Percentiles rank a stretch among this genome's conserved stretches.
Evolutionary conservation across 495 filamentous ascomycete genomes (phyloP).

Genomic region (Penicillium salamii): DNA sequence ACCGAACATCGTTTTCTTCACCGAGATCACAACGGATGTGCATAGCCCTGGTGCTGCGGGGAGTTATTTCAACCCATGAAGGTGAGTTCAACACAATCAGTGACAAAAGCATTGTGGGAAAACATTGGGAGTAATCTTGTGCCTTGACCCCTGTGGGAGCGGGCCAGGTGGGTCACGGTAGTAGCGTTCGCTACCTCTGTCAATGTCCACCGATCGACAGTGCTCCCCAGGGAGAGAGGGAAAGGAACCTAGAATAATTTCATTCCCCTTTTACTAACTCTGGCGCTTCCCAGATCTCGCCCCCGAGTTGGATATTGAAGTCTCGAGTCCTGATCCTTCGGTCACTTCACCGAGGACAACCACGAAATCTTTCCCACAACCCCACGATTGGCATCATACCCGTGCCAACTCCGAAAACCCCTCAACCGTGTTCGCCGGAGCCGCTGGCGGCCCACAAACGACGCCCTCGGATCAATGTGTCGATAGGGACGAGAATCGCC

Average conservation of each 20-base stretch:
- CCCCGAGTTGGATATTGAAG: slow-evolving; percentile 9
- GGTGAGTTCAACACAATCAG: slow-evolving; percentile 50
- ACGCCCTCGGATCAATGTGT: slow-evolving; percentile 30
- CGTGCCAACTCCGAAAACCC: slow-evolving; percentile 38
- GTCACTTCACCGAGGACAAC: slow-evolving; percentile 21
- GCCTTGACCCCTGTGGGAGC: slow-evolving; percentile 25
- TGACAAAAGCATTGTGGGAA: neutral
- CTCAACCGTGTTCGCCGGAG: slow-evolving; percentile 26
- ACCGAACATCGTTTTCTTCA: slow-evolving; percentile 66
- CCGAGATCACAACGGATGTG: slow-evolving; percentile 76
- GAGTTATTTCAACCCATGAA: slow-evolving; percentile 59
- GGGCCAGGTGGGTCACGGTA: slow-evolving; percentile 32
- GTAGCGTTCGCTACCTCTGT: slow-evolving; percentile 33
- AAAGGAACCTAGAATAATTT: neutral
- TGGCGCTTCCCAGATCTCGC: slow-evolving; percentile 18
- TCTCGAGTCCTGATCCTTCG: slow-evolving; percentile 7
- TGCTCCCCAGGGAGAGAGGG: slow-evolving; percentile 4
- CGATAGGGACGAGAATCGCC: slow-evolving; percentile 38
- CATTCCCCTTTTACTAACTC: slow-evolving; percentile 10
- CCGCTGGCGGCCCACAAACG: slow-evolving; percentile 36
- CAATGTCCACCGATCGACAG: slow-evolving; percentile 22
- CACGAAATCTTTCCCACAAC: slow-evolving; percentile 24
- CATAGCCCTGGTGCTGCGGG: slow-evolving; percentile 70
- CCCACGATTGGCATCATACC: slow-evolving; percentile 33
- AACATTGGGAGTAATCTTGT: slow-evolving; percentile 7